Percentiles rank a stretch among this genome's conserved stretches.
phyloP scores from a whole-genome alignment of 2,329 filamentous ascomycete genomes.

The Microascus cirrosus region DNA sequence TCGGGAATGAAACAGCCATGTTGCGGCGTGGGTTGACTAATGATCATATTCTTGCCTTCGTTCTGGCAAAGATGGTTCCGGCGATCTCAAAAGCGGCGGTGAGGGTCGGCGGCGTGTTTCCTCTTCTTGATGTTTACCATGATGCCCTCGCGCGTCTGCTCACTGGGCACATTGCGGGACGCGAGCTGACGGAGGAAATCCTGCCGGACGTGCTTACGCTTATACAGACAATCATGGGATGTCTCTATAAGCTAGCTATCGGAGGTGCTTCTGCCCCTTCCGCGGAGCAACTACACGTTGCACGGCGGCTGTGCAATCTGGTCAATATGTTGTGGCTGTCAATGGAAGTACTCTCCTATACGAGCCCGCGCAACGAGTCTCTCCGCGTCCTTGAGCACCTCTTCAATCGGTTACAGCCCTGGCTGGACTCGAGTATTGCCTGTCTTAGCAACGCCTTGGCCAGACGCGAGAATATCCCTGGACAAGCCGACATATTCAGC shows the following conservation, averaged over 20 bases:
- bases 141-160: constrained; percentile 24
- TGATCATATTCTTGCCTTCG: constrained; percentile 30
- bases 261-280: constrained; percentile 6
- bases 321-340: constrained; percentile 10
- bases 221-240: constrained; percentile 12
- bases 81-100: constrained; percentile 31
- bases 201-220: constrained; percentile 12
- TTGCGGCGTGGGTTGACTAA: constrained; percentile 37
- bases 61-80: constrained; percentile 41
- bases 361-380: background rate
- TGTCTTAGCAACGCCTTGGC: constrained; percentile 5
- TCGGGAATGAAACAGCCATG: constrained; percentile 33
- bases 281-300: constrained; percentile 13
- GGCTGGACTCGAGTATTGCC: constrained; percentile 5
- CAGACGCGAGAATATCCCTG: constrained; percentile 1
- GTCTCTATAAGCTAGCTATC: constrained; percentile 8
- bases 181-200: constrained; percentile 17
- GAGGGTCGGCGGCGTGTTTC: constrained; percentile 24
- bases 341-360: constrained; percentile 9
- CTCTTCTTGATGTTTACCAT: constrained; percentile 38
- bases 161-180: constrained; percentile 2
- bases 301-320: constrained; percentile 10
- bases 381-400: constrained; percentile 6
- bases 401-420: constrained; percentile 1
- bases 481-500: constrained; percentile 10